Percentiles rank a stretch among this genome's conserved stretches.
phyloP scores from a whole-genome alignment of 345 rosid genomes.

The Dipteronia sinensis region DNA sequence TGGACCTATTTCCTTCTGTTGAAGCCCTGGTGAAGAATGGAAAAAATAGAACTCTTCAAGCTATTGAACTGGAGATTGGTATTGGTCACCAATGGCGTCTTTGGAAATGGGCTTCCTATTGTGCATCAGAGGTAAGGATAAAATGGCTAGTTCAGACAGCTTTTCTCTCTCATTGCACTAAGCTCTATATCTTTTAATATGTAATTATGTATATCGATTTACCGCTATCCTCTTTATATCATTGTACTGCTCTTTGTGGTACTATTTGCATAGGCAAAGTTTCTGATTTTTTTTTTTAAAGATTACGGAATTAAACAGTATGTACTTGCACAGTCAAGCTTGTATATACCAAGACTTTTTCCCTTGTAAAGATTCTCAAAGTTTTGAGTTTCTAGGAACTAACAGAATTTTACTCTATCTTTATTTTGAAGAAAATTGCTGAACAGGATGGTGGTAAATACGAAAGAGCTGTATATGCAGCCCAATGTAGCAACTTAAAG shows the following conservation, averaged over 20 bases:
- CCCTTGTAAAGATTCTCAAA: background rate
- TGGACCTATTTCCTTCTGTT: slow-evolving; percentile 77
- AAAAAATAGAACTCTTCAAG: slow-evolving; percentile 75
- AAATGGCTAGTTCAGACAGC: background rate
- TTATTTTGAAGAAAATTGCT: slow-evolving; percentile 70
- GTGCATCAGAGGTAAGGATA: slow-evolving; percentile 84
- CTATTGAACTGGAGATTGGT: slow-evolving; percentile 92
- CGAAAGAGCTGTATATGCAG: slow-evolving; percentile 89
- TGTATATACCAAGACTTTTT: background rate
- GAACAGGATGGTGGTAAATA: slow-evolving; percentile 83
- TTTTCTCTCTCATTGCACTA: background rate
- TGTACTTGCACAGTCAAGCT: background rate
- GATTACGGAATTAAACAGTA: slow-evolving; percentile 8
- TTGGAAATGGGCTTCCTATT: slow-evolving; percentile 97
- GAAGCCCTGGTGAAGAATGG: slow-evolving; percentile 86
- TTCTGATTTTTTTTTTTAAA: slow-evolving; percentile 11
- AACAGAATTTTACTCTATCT: slow-evolving; percentile 13
- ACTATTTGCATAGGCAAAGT: background rate
- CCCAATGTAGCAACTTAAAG: slow-evolving; percentile 86
- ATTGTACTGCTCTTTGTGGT: background rate
- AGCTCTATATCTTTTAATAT: background rate
- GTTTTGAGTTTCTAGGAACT: slow-evolving; percentile 11
- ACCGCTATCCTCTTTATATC: background rate
- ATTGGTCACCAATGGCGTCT: slow-evolving; percentile 84
- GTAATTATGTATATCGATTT: background rate